phyloP scores from a whole-genome alignment of 768 basidiomycete genomes.

The Naganishia randhawae region DNA sequence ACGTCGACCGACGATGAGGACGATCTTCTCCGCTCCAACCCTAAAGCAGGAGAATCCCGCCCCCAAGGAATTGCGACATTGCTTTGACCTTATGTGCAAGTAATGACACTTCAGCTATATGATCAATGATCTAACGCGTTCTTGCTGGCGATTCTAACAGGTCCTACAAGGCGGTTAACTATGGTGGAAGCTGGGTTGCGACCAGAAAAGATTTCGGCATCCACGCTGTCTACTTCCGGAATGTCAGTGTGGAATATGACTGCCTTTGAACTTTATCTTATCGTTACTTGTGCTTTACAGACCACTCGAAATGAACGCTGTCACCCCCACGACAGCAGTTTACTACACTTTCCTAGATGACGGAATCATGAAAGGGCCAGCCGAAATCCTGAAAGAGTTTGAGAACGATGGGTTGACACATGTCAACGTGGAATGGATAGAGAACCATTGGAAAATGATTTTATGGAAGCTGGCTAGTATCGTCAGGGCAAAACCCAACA shows the following conservation, averaged over 20 bases:
- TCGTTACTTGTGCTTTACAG: conserved; percentile 27
- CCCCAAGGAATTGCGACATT: neutral
- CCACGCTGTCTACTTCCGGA: neutral
- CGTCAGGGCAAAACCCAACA: conserved; percentile 67
- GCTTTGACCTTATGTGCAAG: conserved; percentile 20
- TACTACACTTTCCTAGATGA: conserved; percentile 37
- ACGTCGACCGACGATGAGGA: neutral
- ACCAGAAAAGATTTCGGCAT: neutral
- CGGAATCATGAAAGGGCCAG: conserved; percentile 24
- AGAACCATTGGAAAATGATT: conserved; percentile 84
- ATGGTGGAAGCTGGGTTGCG: conserved; percentile 2
- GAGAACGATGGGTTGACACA: conserved; percentile 56
- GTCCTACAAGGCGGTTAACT: neutral
- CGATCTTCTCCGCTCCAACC: neutral
- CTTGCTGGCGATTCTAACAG: neutral
- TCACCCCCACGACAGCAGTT: conserved; percentile 35
- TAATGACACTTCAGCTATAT: neutral
- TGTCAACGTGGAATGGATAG: conserved; percentile 74
- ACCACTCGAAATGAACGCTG: conserved; percentile 38
- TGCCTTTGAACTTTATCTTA: conserved; percentile 29
- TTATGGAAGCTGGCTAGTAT: conserved; percentile 93
- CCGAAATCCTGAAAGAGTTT: conserved; percentile 33
- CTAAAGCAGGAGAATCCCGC: neutral
- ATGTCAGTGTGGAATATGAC: neutral
- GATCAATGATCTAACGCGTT: no score